A percentile compares a stretch with the other conserved stretches of the same genome.
phyloP scores from a whole-genome alignment of 805 yeast genomes.

The Wickerhamiella brachini region DNA sequence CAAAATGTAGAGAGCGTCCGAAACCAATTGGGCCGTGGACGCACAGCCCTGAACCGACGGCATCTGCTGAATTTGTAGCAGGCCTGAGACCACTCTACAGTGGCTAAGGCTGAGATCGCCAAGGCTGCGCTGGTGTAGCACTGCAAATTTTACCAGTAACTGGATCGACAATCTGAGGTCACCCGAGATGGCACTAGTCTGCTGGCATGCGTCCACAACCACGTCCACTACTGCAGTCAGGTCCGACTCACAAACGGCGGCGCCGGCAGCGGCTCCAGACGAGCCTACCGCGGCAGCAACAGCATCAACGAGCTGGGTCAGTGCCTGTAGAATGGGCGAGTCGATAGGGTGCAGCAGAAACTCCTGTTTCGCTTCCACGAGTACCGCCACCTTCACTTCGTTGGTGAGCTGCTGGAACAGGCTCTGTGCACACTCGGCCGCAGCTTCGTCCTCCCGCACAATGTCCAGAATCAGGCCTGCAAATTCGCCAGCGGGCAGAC shows the following conservation, averaged over 20 bases:
- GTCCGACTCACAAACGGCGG: not conserved
- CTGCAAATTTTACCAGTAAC: conserved; percentile 17
- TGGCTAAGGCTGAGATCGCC: not conserved
- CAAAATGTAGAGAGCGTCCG: conserved; percentile 11
- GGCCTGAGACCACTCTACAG: not conserved
- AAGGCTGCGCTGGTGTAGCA: conserved; percentile 12
- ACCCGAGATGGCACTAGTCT: not conserved
- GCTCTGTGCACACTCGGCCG: conserved; percentile 8
- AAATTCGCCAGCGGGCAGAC: not conserved
- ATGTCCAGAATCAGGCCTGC: conserved; percentile 7
- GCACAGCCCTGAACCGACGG: not conserved
- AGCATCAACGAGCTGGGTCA: not conserved
- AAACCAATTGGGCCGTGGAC: conserved; percentile 5
- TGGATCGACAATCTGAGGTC: not conserved
- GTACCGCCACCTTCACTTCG: conserved; percentile 6
- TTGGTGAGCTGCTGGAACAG: conserved; percentile 6
- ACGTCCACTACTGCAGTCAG: not conserved
- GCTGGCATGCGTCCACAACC: not conserved
- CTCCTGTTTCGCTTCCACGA: conserved; percentile 3
- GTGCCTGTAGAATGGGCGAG: not conserved
- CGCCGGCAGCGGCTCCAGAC: not conserved
- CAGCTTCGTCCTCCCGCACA: conserved; percentile 6
- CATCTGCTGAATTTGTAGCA: conserved; percentile 1
- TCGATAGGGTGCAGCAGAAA: conserved; percentile 2
- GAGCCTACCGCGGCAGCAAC: not conserved